Conservation (phyloP, 352 stramenopile genomes). For the Plasmopara halstedii region DNA sequence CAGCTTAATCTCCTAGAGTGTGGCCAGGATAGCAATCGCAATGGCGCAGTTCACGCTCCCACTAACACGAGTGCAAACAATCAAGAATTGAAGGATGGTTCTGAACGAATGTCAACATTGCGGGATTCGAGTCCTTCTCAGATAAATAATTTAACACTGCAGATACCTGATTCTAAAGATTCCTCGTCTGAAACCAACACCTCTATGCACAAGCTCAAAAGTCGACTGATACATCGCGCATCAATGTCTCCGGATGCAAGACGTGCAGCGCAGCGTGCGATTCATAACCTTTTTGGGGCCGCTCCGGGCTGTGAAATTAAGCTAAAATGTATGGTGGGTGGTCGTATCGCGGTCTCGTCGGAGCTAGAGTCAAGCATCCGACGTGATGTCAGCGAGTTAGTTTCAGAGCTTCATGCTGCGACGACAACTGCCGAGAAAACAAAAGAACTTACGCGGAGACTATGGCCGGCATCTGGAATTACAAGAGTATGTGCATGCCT, state of each 20-base stretch:
- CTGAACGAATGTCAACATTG: not conserved
- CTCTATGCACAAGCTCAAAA: constrained; percentile 17
- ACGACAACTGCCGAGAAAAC: constrained; percentile 60
- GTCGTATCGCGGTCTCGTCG: constrained; percentile 46
- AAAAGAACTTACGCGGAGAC: constrained; percentile 37
- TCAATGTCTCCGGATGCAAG: constrained; percentile 48
- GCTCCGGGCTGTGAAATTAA: constrained; percentile 66
- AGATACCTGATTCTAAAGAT: constrained; percentile 9
- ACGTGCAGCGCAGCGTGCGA: constrained; percentile 45
- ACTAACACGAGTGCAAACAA: not conserved
- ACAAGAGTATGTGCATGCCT: constrained; percentile 74
- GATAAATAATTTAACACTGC: constrained; percentile 16
- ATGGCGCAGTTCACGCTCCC: not conserved
- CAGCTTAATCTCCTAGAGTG: constrained; percentile 51
- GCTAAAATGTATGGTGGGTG: constrained; percentile 63
- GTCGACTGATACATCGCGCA: constrained; percentile 20
- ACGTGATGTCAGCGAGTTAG: constrained; percentile 56
- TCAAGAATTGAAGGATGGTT: not conserved
- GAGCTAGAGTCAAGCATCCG: constrained; percentile 58
- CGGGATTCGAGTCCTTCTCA: constrained; percentile 8
- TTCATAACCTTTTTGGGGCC: constrained; percentile 66
- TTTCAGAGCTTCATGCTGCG: constrained; percentile 53
- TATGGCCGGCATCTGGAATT: constrained; percentile 76
- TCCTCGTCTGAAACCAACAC: constrained; percentile 13
- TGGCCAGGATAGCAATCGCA: constrained; percentile 8